Conservation (phyloP, 2,329 filamentous ascomycete species). For the Metarhizium anisopliae region DNA sequence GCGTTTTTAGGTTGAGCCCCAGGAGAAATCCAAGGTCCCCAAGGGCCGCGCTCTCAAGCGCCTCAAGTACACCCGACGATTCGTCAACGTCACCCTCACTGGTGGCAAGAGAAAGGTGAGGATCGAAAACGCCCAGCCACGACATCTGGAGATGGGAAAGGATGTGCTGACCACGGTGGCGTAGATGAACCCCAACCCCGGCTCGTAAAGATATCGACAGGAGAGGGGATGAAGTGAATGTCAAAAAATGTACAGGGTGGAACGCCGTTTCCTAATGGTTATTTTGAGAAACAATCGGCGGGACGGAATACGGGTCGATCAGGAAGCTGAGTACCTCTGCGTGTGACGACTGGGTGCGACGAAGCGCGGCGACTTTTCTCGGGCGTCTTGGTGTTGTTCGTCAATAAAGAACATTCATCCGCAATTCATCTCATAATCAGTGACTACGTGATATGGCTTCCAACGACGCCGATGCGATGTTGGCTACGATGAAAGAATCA, state of each 20-base stretch:
- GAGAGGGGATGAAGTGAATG: slow-evolving; percentile 18
- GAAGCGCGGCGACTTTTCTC: slow-evolving; percentile 28
- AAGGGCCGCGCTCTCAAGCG: slow-evolving; percentile 98
- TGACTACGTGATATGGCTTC: not conserved
- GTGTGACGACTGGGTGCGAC: slow-evolving; percentile 20
- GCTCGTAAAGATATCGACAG: slow-evolving; percentile 42
- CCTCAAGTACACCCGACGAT: slow-evolving; percentile 90
- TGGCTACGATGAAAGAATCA: too few species aligned
- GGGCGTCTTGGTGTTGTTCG: slow-evolving; percentile 32
- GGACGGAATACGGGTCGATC: slow-evolving; percentile 25
- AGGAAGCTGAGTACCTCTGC: slow-evolving; percentile 24
- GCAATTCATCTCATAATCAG: slow-evolving; percentile 3
- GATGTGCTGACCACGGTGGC: slow-evolving; percentile 14
- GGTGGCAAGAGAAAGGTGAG: slow-evolving; percentile 97
- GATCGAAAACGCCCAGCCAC: not conserved
- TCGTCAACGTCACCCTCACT: slow-evolving; percentile 96
- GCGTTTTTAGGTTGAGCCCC: slow-evolving; percentile 60
- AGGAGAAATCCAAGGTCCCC: slow-evolving; percentile 94
- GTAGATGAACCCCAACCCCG: slow-evolving; percentile 84
- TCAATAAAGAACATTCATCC: slow-evolving; percentile 30
- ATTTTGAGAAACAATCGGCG: slow-evolving; percentile 12
- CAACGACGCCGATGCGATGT: too few species aligned
- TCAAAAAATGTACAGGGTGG: slow-evolving; percentile 11
- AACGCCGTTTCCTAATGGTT: slow-evolving; percentile 1
- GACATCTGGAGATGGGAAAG: not conserved